Evolutionary conservation across 352 stramenopile genomes (phyloP), one percentile per base, ranked within the genome.

Genomic region (Blastocystis sp.): DNA sequence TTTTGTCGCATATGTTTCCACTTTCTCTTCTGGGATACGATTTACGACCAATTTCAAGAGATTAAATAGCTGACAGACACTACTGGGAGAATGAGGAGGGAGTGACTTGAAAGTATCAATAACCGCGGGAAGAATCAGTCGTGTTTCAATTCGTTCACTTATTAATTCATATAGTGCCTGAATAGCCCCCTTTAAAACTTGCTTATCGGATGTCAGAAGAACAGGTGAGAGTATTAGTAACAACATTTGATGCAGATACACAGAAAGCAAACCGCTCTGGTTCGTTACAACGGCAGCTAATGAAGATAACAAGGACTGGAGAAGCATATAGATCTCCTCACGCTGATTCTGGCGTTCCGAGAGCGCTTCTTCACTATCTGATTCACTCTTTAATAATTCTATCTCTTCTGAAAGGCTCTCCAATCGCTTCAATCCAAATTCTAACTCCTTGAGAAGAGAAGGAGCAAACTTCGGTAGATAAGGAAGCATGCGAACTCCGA

Each of bases 181-280:
- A 9, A 89, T 30, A n/a, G 78, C 37, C 22, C 27, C n/a, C 13
- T 35, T 27, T 0, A 89, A 22, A 1, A 76, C 66, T 35, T 5
- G 35, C n/a, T 62, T 64, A 11, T 76, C 58, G 22, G 56, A 64
- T 0, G 56, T 53, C 22, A 89, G n/a, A 1, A 89, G 54, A 48
- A 64, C 24, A 19, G 78, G 78, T 13, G 53, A 33, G 22, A 89
- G 24, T 17, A 78, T 15, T 24, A 89, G 22, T 13, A 59, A 4
- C 24, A 89, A n/a, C 15, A 89, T 89, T 15, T 42, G 40, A 27
- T 64, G 42, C 13, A 89, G 60, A 76, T 89, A 89, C 40, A 33
- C 44, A 30, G 78, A 89, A 27, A 89, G 60, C 37, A 89, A 40
- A 15, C 19, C 30, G 30, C 60, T 48, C 27, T 89, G 78, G 30